Base-by-base conservation (phyloP, 2,329 filamentous ascomycete species). In the Sphaceloma murrayae region DNA sequence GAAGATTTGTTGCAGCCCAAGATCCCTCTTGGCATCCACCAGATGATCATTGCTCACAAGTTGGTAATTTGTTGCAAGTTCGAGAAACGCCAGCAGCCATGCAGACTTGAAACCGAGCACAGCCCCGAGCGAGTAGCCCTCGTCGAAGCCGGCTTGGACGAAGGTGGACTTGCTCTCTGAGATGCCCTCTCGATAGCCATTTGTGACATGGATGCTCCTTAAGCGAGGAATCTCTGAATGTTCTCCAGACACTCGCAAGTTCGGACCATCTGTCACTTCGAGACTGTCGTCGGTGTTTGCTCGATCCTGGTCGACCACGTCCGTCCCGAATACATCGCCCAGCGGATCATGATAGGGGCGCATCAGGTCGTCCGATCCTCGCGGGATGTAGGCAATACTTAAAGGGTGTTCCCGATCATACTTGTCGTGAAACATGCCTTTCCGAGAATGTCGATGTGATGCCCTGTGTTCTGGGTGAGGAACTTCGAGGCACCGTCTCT, bases 151-250 rank as follows among this genome's bases (percentile, higher is more conserved):
- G 10, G 72, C 71, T 63, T 98, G 91, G 18, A 95, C 77, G 55
- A 78, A 82, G 36, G 72, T 66, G 18, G 75, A 75, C 61, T 96
- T 96, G 22, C 82, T 83, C 2, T 68, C 68, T 0, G 81, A 74
- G 43, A 96, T 75, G 33, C 89, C 91, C 56, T 95, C 88, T 48
- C 89, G 81, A 64, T 96, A 96, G 14, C 91, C 91, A 29, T 84
- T 80, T 5, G 84, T 95, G 43, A 78, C 74, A 60, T 94, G 86
- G 45, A 83, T 79, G 31, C 77, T 73, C 54, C 82, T 78, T 11
- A 94, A 73, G 17, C 82, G 78, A 14, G 74, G 77, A 40, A 91
- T 74, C 54, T 94, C 87, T n/a, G 74, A 78, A 30, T 72, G 69
- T 45, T 74, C 57, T 6, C 13, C 8, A 18, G 19, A 10, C 6